Evolutionary conservation across 176 grass and related monocot genomes (phyloP), one percentile per base, ranked within the genome.

Genomic region (Saccharum officinarum): DNA sequence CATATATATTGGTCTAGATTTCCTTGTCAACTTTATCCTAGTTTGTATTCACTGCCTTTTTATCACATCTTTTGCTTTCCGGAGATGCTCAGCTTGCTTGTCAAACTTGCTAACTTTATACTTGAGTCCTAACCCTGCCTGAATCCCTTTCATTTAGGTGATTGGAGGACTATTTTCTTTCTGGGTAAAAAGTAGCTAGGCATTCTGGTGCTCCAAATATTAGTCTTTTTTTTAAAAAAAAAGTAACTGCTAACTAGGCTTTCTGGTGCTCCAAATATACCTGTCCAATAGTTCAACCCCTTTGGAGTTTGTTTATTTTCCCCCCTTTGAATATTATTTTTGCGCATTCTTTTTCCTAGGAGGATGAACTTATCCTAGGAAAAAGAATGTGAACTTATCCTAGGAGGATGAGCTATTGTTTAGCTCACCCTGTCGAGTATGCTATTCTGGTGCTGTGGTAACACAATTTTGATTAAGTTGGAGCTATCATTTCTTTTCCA

Each of bases 21-120:
- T 86, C 64, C 4, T 47, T 83, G 8, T 75, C 68, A 83, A 17
- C 66, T 82, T 83, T 86, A 83, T 83, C 77, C 59, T 79, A 75
- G 46, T 39, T 59, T 67, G 22, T 83, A 54, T 67, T 41, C 37
- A 8, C 45, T 33, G 57, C 37, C 28, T 73, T 83, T 83, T 86
- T 42, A 59, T 69, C 67, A 20, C 30, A 74, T 59, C 46, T 73
- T 86, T 83, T 83, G 67, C 74, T 83, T 44, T 79, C 67, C 13
- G 3, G 22, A 86, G 84, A 90, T 90, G 79, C 80, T 83, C 47
- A 0, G 16, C 73, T 90, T 86, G 67, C 84, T 75, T 79, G 66
- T 75, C 74, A 86, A 87, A 87, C 15, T 79, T 34, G 68, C 46
- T 40, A 23, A 61, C 80, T 83, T n/a, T 54, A 18, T 67, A 65